These are phyloP conservation scores for Gossypium davidsonii DNA, from an alignment of 441 rosid species.

Conservation along the genomic window DNA sequence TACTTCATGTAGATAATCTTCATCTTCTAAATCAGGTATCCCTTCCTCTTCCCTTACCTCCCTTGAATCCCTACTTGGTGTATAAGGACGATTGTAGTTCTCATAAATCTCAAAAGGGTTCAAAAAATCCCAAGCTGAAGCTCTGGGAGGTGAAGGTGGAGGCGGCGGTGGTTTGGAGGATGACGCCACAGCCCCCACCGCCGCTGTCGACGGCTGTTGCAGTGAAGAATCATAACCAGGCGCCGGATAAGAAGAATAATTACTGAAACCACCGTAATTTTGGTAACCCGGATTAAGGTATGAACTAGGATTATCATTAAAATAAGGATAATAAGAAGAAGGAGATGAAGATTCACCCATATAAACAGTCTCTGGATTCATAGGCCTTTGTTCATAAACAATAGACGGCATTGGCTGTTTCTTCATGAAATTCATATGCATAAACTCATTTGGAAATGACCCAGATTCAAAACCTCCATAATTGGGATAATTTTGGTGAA, in stretches of 20 bases:
- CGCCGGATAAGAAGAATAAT: conserved; percentile 24
- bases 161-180: conserved; percentile 60
- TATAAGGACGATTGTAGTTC: conserved; percentile 33
- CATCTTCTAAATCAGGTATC: conserved; percentile 93
- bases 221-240: conserved; percentile 31
- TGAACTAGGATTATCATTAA: conserved; percentile 21
- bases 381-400: conserved; percentile 64
- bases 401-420: conserved; percentile 49
- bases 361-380: conserved; percentile 40
- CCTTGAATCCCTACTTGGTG: conserved; percentile 62
- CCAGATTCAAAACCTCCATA: conserved; percentile 22
- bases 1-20: conserved; percentile 52
- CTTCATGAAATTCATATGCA: conserved; percentile 75
- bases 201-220: conserved; percentile 18
- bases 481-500: conserved; percentile 25
- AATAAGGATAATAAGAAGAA: conserved; percentile 26
- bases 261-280: conserved; percentile 25
- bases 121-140: conserved; percentile 74
- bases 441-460: conserved; percentile 23
- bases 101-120: conserved; percentile 49
- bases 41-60: conserved; percentile 91
- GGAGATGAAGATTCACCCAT: conserved; percentile 61
- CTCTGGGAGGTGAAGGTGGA: conserved; percentile 72
- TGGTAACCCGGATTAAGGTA: conserved; percentile 24
- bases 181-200: conserved; percentile 16